Evolutionary conservation across 306 rosid genomes (phyloP).

Genomic region (Astragalus membranaceus): DNA sequence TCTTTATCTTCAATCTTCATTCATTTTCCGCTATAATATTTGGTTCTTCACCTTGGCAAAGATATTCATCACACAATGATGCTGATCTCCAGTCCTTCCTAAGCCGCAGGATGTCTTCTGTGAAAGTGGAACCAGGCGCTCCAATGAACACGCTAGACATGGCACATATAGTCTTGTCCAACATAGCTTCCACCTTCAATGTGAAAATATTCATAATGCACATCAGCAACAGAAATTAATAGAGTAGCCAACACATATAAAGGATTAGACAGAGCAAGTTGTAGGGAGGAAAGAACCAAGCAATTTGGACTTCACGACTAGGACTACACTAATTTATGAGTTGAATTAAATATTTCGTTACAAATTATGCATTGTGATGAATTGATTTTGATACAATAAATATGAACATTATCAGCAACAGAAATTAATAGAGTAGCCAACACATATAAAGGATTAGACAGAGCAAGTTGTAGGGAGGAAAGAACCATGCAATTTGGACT

Average conservation of each 20-base stretch:
- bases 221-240: constrained; percentile 1
- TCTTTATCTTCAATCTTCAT: constrained; percentile 28
- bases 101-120: constrained; percentile 86
- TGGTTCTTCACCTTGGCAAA: constrained; percentile 91
- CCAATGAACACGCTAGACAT: constrained; percentile 87
- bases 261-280: not conserved
- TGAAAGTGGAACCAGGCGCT: constrained; percentile 94
- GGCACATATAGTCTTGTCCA: constrained; percentile 96
- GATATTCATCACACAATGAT: constrained; percentile 83
- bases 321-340: not conserved
- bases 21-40: constrained; percentile 69
- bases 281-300: not conserved
- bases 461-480: not conserved
- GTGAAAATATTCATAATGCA: constrained; percentile 14
- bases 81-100: constrained; percentile 89
- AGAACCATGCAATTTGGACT: not conserved
- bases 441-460: not conserved
- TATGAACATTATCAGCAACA: not conserved
- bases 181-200: constrained; percentile 91
- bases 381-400: not conserved
- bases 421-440: not conserved
- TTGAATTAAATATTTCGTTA: not conserved
- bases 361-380: not conserved
- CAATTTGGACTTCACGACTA: not conserved
- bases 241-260: not conserved